Base-by-base conservation (phyloP, 192 early-diverging fungal species). In the Gonapodya prolifera region DNA sequence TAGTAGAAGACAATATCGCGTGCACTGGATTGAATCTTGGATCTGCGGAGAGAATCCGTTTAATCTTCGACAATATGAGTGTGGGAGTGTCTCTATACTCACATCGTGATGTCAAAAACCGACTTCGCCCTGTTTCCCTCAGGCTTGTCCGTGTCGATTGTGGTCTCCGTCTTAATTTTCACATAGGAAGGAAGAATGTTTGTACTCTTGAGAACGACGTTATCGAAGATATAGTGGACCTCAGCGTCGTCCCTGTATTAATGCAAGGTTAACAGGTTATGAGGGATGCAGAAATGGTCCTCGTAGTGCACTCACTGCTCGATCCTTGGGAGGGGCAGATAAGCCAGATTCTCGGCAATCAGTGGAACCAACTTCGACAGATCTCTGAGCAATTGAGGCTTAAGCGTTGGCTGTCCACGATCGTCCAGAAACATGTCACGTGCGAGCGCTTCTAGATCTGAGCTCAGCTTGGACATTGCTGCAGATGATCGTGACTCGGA, bases 1-100 rank as follows among this genome's bases (percentile, higher is more conserved):
- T 80, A 87, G 70, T 82, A 87, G 76, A 90, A 90, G 0, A 83
- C 80, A 29, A 89, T 84, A 75, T 90, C 88, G 17, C 81, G 77
- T 31, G 85, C 82, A 69, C 87, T 80, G n/a, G 87, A 85, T 36
- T 83, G 82, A 34, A 89, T 84, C 34, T 76, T 61, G 35, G 36
- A 79, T 8, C 71, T 73, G 31, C 45, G 45, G 45, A 61, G 23
- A 61, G 8, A 32, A 73, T 32, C 71, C 31, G 16, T 8, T 16
- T 32, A 2, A 16, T 2, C 45, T 23, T 23, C 45, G 45, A 8
- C 45, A 61, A 23, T 61, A 61, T 23, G 23, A 8, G 8, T 23
- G 8, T 23, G 8, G 23, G 8, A 73, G 18, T 30, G 18, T 8
- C 18, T 8, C 71, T 13, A 16, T 13, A 73, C 71, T 8, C 71